A percentile compares a stretch with the other conserved stretches of the same genome.
Conservation (phyloP, 2,329 filamentous ascomycete species). For the Teratosphaeria zuluensis region DNA sequence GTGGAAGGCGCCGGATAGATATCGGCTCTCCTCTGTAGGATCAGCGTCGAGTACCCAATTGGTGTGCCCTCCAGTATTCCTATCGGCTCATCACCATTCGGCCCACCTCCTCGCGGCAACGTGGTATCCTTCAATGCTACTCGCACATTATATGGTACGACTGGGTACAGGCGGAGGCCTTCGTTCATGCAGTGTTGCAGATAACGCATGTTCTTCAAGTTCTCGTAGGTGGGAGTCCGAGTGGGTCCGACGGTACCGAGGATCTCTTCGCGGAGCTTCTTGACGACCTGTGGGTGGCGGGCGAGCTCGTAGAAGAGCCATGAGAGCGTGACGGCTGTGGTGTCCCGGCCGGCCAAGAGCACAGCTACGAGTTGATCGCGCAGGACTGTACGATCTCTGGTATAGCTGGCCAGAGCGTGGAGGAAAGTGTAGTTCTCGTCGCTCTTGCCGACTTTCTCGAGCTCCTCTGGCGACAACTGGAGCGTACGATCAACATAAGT, state of each 20-base stretch:
- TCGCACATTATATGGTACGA: slow-evolving; percentile 42
- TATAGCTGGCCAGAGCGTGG: slow-evolving; percentile 73
- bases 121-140: slow-evolving; percentile 39
- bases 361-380: slow-evolving; percentile 78
- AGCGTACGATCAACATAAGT: slow-evolving; percentile 69
- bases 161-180: slow-evolving; percentile 39
- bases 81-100: slow-evolving; percentile 35
- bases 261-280: slow-evolving; percentile 66
- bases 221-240: slow-evolving; percentile 55
- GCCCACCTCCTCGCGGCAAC: slow-evolving; percentile 39
- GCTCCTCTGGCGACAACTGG: slow-evolving; percentile 57
- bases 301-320: slow-evolving; percentile 79
- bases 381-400: slow-evolving; percentile 56
- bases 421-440: slow-evolving; percentile 74
- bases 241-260: slow-evolving; percentile 54
- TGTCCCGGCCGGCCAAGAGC: slow-evolving; percentile 77
- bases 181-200: slow-evolving; percentile 42
- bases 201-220: slow-evolving; percentile 84
- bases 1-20: slow-evolving; percentile 34
- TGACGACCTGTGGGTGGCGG: slow-evolving; percentile 56
- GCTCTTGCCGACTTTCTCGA: slow-evolving; percentile 62
- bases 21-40: slow-evolving; percentile 41
- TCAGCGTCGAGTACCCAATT: slow-evolving; percentile 37
- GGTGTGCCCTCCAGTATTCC: slow-evolving; percentile 35
- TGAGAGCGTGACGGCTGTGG: slow-evolving; percentile 70